Conservation (phyloP, 495 filamentous ascomycete species). For the Saxophila tyrrhenica region DNA sequence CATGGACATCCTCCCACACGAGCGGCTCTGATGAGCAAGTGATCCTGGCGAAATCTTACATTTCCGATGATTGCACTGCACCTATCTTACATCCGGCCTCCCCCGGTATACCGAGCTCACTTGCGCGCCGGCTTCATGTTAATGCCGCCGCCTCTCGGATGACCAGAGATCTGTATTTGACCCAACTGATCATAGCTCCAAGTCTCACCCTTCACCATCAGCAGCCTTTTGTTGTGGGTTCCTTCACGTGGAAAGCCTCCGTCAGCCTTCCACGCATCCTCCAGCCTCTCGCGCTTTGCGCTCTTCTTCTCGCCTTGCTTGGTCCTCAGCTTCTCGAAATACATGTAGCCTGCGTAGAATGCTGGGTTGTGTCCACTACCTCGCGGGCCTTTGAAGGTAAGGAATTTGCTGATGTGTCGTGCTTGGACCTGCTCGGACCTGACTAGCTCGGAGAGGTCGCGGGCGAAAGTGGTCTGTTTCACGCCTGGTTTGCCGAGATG, state of each 20-base stretch:
- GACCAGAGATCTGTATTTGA: too few species aligned
- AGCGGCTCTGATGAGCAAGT: too few species aligned
- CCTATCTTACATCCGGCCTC: too few species aligned
- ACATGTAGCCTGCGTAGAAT: constrained; percentile 45
- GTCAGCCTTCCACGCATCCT: constrained; percentile 30
- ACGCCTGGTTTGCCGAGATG: constrained; percentile 38
- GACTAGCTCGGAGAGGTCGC: constrained; percentile 33
- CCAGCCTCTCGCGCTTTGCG: constrained; percentile 41
- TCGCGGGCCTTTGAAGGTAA: constrained; percentile 36
- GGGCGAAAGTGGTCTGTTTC: constrained; percentile 42
- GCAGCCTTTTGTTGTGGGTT: not conserved
- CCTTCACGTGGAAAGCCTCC: constrained; percentile 11
- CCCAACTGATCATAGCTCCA: too few species aligned
- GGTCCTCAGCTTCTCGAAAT: constrained; percentile 51
- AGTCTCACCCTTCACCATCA: too few species aligned
- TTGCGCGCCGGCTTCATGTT: too few species aligned
- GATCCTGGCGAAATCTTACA: too few species aligned
- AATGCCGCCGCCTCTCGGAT: too few species aligned
- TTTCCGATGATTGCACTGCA: too few species aligned
- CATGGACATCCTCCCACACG: too few species aligned
- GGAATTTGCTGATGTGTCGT: constrained; percentile 36
- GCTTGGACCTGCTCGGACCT: constrained; percentile 14
- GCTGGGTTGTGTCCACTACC: constrained; percentile 33
- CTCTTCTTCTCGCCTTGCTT: constrained; percentile 44
- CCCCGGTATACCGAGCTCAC: too few species aligned